Evolutionary conservation across 805 yeast species (phyloP).

Genomic region (Wickerhamiella australiensis): DNA sequence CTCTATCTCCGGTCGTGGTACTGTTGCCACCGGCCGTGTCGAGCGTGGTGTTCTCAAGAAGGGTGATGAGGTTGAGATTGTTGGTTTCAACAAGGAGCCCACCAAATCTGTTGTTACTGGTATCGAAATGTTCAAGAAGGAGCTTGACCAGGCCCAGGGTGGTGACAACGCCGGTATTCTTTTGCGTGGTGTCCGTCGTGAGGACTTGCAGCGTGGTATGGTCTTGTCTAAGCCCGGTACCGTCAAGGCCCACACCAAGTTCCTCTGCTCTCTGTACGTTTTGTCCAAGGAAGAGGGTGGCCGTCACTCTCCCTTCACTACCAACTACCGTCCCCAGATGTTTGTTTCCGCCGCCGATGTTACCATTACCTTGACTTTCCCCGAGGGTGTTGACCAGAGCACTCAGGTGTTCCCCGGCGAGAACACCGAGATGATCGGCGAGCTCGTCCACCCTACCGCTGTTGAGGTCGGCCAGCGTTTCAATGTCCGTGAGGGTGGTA

Average conservation of each 20-base stretch:
- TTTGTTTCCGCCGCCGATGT: conserved; percentile 94
- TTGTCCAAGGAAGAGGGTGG: conserved; percentile 98
- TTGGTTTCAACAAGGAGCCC: conserved; percentile 78
- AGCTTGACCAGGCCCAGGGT: conserved; percentile 92
- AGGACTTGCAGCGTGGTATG: conserved; percentile 95
- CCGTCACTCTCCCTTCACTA: conserved; percentile 94
- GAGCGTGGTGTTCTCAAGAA: conserved; percentile 96
- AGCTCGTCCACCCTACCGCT: conserved; percentile 82
- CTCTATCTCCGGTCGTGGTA: conserved; percentile 99
- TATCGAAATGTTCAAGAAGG: conserved; percentile 99
- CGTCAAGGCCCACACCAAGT: conserved; percentile 83
- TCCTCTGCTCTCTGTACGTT: conserved; percentile 85
- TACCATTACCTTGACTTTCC: conserved; percentile 82
- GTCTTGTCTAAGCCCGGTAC: conserved; percentile 87
- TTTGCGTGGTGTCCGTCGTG: conserved; percentile 97
- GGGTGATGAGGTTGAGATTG: conserved; percentile 97
- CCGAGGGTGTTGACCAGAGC: conserved; percentile 71
- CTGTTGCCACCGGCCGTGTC: conserved; percentile 97
- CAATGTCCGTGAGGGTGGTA: conserved; percentile 99
- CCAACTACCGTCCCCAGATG: conserved; percentile 96
- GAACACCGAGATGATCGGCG: conserved; percentile 91
- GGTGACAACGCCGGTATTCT: conserved; percentile 98
- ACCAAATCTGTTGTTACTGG: conserved; percentile 93
- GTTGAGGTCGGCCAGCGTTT: conserved; percentile 94
- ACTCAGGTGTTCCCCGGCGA: conserved; percentile 96